Base-by-base conservation (phyloP, 78 protist genomes). In the Dictyostelium brefeldianum region DNA sequence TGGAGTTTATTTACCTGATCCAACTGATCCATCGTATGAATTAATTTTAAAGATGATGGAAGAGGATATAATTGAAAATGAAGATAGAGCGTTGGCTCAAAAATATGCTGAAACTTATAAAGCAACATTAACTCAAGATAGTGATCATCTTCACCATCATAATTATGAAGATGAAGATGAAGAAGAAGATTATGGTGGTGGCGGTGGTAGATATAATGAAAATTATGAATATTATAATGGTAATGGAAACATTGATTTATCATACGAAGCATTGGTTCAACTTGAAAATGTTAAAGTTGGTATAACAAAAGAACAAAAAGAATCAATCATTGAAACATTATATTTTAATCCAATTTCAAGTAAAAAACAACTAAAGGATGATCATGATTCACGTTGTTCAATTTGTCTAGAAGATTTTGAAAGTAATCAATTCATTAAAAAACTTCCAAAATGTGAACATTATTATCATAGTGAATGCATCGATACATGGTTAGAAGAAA, bases 351-450 rank as follows among this genome's bases (percentile, higher is more conserved):
- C 59, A n/a, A 8, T 5, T n/a, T 4, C 17, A 62, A 62, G 70
- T 25, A 62, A 22, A 25, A 62, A 62, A 62, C 79, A 73, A 41
- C 69, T 8, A 18, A 18, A 11, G n/a, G 69, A 18, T 22, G 69
- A 59, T 7, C 41, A 59, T 59, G 51, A 36, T 73, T 43, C n/a
- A 59, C 79, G 93, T 57, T 87, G 93, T 31, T 15, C 80, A 5
- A 78, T 87, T 36, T 87, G 93, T 51, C n/a, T 87, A 11, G 83
- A 78, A 15, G 93, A 87, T 29, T 87, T 77, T 31, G 57, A 77
- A 36, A 29, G 65, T 0, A 31, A 41, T 54, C 36, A 31, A 29
- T 11, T 31, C 3, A 50, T 87, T 27, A 87, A 87, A 50, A 77
- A 64, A 77, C 56, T 87, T 7, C 46, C 81, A 27, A 50, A 29